Percentiles rank a stretch among this genome's conserved stretches.
These are phyloP conservation scores for Arthrobotrys musiformis DNA, from an alignment of 2,329 filamentous ascomycete genomes.

Conservation along the genomic window DNA sequence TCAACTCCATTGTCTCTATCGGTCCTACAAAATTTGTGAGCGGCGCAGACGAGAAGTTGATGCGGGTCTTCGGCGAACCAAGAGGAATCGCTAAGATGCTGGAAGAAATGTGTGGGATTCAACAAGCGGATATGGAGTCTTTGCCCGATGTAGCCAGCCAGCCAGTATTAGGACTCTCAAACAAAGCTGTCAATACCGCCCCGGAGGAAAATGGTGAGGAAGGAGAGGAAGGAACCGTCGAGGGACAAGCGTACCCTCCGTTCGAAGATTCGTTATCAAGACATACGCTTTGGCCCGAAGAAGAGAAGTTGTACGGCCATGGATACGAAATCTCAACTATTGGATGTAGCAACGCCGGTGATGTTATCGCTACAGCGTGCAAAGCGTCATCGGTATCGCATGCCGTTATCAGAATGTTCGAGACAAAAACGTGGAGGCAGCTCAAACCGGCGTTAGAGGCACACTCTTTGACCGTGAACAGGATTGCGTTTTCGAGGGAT, in stretches of 20 bases:
- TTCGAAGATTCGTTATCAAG: slow-evolving; percentile 89
- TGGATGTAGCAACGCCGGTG: slow-evolving; percentile 78
- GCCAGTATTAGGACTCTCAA: slow-evolving; percentile 92
- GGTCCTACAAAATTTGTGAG: slow-evolving; percentile 83
- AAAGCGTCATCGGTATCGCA: slow-evolving; percentile 92
- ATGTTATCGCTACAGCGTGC: slow-evolving; percentile 87
- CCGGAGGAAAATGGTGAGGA: slow-evolving; percentile 69
- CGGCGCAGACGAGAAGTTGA: slow-evolving; percentile 96
- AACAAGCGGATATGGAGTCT: slow-evolving; percentile 62
- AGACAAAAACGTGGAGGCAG: slow-evolving; percentile 85
- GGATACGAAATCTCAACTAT: slow-evolving; percentile 95
- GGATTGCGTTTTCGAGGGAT: slow-evolving; percentile 80
- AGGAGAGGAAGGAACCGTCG: slow-evolving; percentile 68
- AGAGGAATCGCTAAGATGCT: slow-evolving; percentile 82
- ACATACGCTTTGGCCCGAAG: slow-evolving; percentile 93
- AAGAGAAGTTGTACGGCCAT: slow-evolving; percentile 96
- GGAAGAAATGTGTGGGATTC: slow-evolving; percentile 73
- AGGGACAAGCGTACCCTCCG: slow-evolving; percentile 71
- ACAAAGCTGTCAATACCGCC: slow-evolving; percentile 81
- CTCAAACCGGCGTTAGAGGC: slow-evolving; percentile 82
- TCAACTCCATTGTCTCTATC: slow-evolving; percentile 89
- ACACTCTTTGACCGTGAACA: slow-evolving; percentile 86
- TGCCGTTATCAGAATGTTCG: slow-evolving; percentile 90
- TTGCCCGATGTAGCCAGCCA: slow-evolving; percentile 93
- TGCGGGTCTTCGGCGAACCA: slow-evolving; percentile 92